Evolutionary conservation across 78 protist species (phyloP).

Genomic region (Cyanophora paradoxa): DNA sequence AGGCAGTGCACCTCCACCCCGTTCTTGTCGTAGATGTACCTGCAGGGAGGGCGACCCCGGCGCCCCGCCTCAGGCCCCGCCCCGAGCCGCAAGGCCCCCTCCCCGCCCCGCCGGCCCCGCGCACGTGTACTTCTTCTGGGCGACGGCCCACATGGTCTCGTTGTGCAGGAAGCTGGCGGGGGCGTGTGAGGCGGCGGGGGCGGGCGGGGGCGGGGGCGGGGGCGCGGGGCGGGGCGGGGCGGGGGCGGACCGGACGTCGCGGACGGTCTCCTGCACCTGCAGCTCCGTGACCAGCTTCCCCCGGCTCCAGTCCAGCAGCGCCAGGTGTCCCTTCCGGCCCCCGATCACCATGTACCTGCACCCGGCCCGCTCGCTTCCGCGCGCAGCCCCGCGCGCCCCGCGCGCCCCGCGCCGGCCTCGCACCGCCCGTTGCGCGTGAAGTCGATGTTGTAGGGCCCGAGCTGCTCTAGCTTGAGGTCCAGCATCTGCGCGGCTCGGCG

Average conservation of each 20-base stretch:
- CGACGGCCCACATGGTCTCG: slow-evolving; percentile 86
- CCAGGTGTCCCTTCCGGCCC: slow-evolving; percentile 87
- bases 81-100: background rate
- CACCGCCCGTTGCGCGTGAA: slow-evolving; percentile 70
- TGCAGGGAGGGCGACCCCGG: background rate
- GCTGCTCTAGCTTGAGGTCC: slow-evolving; percentile 36
- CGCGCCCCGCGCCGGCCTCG: background rate
- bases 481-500: slow-evolving; percentile 29
- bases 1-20: slow-evolving; percentile 87
- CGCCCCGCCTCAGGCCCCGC: background rate
- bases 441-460: slow-evolving; percentile 75
- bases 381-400: background rate
- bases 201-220: background rate
- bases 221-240: background rate
- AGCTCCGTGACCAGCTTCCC: slow-evolving; percentile 59
- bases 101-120: background rate
- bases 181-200: background rate
- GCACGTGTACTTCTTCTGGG: slow-evolving; percentile 76
- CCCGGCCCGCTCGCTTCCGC: background rate
- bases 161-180: slow-evolving; percentile 68
- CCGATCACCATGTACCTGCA: slow-evolving; percentile 58
- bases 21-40: slow-evolving; percentile 76
- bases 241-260: slow-evolving; percentile 55
- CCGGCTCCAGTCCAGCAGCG: slow-evolving; percentile 71
- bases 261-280: slow-evolving; percentile 58